Evolutionary conservation across 345 rosid genomes (phyloP).

Genomic region (Camelina hispida): DNA sequence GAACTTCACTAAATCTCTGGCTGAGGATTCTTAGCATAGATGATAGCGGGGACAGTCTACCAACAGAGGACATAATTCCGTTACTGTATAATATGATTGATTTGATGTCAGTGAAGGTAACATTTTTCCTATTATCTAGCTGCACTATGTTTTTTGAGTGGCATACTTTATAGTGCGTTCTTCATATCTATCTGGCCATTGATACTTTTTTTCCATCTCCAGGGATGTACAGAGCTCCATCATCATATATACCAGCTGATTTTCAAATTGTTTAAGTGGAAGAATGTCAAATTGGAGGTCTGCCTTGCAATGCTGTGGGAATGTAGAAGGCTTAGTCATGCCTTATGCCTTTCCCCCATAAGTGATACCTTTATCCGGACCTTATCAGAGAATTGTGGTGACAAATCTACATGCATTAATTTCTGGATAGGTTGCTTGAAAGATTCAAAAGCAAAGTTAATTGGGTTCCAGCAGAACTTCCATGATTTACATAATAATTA

Average conservation of each 20-base stretch:
- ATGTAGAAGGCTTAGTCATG: conserved; percentile 84
- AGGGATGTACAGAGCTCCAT: conserved; percentile 70
- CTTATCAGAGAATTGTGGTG: conserved; percentile 60
- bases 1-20: conserved; percentile 69
- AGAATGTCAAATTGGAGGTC: conserved; percentile 58
- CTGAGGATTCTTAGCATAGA: conserved; percentile 45
- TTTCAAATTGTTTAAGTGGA: conserved; percentile 55
- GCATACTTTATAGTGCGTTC: conserved; percentile 14
- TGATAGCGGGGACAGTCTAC: conserved; percentile 44
- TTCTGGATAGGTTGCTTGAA: conserved; percentile 75
- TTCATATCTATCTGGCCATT: conserved; percentile 22
- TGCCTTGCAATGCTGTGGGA: conserved; percentile 73
- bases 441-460: conserved; percentile 57
- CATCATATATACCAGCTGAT: conserved; percentile 58
- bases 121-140: conserved; percentile 17
- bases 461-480: conserved; percentile 71
- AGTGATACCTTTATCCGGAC: conserved; percentile 56
- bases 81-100: conserved; percentile 69
- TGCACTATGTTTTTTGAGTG: conserved; percentile 21
- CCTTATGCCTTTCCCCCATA: conserved; percentile 79
- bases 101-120: conserved; percentile 81
- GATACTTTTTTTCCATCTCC: conserved; percentile 35
- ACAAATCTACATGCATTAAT: conserved; percentile 51
- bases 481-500: conserved; percentile 45
- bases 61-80: conserved; percentile 51